Conservation (phyloP, 2,329 filamentous ascomycete genomes). For the Hortaea sp. region DNA sequence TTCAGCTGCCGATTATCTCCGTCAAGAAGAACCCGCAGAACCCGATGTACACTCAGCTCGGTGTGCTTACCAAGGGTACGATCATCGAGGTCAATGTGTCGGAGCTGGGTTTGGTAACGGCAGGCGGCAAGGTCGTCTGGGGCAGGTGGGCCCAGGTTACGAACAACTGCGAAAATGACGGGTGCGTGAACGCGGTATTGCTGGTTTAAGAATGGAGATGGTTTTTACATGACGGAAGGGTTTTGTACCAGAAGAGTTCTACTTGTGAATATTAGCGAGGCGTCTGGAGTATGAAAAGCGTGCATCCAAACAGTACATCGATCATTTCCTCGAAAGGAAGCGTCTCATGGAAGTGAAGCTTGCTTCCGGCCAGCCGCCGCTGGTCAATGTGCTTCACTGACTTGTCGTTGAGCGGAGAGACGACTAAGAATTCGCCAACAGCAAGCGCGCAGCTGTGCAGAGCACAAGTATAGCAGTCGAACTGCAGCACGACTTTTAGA, state of each 20-base stretch:
- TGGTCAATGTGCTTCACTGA: too few relatives aligned
- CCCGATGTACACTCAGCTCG: conserved; percentile 83
- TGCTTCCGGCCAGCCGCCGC: too few relatives aligned
- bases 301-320: too few relatives aligned
- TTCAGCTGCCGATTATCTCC: conserved; percentile 57
- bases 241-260: background rate
- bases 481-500: too few relatives aligned
- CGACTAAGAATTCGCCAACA: too few relatives aligned
- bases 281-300: conserved; percentile 2
- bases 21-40: conserved; percentile 84
- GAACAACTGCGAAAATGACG: conserved; percentile 51
- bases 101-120: conserved; percentile 83
- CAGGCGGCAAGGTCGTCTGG: conserved; percentile 89
- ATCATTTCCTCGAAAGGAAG: too few relatives aligned
- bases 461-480: too few relatives aligned
- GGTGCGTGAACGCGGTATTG: conserved; percentile 38
- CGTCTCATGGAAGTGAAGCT: too few relatives aligned
- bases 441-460: too few relatives aligned
- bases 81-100: conserved; percentile 87
- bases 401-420: too few relatives aligned
- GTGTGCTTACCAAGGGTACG: conserved; percentile 77
- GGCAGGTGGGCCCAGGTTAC: conserved; percentile 69
- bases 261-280: background rate
- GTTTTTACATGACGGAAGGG: background rate
- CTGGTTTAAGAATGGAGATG: conserved; percentile 7